Evolutionary conservation across 176 grass and related monocot species (phyloP), one percentile per base, ranked within the genome.

Genomic region (Ampelocalamus luodianensis): DNA sequence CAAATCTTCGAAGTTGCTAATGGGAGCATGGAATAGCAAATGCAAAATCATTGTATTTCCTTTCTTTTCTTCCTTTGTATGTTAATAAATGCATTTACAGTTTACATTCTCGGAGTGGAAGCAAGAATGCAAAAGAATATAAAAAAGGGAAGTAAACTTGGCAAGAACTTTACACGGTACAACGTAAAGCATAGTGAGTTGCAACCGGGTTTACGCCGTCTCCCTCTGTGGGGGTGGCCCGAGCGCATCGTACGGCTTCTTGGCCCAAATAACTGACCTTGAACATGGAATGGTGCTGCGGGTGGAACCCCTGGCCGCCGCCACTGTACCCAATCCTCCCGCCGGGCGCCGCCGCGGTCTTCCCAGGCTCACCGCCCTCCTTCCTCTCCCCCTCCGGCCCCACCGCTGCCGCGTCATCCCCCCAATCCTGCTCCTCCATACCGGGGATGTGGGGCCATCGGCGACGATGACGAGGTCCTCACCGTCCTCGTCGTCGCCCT

Each of bases 221-320:
- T 80, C 89, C 89, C 89, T 83, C 76, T 83, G 81, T 51, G 71
- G 89, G 89, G 89, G 85, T 87, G 89, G 85, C 75, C 75, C 20
- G 51, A 80, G 89, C 62, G 43, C 85, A 87, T 87, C 63, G 50
- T 44, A 68, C 50, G 49, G 79, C 89, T 91, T 87, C 89, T 87
- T 76, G 85, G 85, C 85, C 85, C 77, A 69, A 85, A 74, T 53
- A 88, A 92, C 96, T 90, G 91, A 99, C 96, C 96, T 99, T 99
- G 93, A 81, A 99, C 89, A 92, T 92, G 49, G 96, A 96, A 94
- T 99, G 88, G 87, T 96, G 96, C 83, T 90, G 93, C 38, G 83
- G 87, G 62, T 95, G 86, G 72, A 99, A 94, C n/a, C 83, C 91
- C 50, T 79, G 96, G 82, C 83, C 84, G 79, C 80, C 85, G 83